Evolutionary conservation across 495 filamentous ascomycete species (phyloP).

Genomic region (Xylaria curta): DNA sequence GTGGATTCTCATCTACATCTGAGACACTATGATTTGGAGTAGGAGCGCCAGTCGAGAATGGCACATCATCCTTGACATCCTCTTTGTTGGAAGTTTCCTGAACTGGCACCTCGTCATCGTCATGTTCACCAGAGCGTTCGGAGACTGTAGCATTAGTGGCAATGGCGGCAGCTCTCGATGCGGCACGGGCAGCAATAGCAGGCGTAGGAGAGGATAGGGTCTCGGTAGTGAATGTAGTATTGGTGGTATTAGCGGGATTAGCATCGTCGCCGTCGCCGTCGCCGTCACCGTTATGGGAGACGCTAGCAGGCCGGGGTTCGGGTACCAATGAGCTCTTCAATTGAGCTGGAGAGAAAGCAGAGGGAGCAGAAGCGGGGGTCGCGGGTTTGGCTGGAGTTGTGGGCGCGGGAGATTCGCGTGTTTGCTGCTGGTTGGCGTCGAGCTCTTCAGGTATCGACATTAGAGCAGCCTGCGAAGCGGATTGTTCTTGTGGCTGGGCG

Average conservation of each 20-base stretch:
- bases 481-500: neutral
- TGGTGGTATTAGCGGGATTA: conserved; percentile 42
- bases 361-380: neutral
- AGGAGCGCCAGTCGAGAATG: conserved; percentile 54
- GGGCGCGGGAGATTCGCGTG: neutral
- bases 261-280: neutral
- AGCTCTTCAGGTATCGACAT: conserved; percentile 11
- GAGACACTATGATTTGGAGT: conserved; percentile 43
- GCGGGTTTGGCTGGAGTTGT: conserved; percentile 5
- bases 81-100: conserved; percentile 25
- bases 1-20: conserved; percentile 37
- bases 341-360: conserved; percentile 27
- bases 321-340: conserved; percentile 33
- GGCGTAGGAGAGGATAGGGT: conserved; percentile 71
- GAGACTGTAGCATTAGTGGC: conserved; percentile 44
- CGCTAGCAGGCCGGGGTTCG: conserved; percentile 33
- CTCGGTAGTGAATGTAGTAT: conserved; percentile 65
- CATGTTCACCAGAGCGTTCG: conserved; percentile 49
- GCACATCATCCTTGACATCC: conserved; percentile 42
- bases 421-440: conserved; percentile 15
- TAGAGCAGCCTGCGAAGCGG: neutral
- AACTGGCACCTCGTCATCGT: conserved; percentile 35
- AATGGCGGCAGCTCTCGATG: conserved; percentile 58
- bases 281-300: neutral
- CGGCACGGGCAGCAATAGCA: conserved; percentile 64